phyloP scores from a whole-genome alignment of 1,284 basidiomycete genomes.

The Grifola frondosa region DNA sequence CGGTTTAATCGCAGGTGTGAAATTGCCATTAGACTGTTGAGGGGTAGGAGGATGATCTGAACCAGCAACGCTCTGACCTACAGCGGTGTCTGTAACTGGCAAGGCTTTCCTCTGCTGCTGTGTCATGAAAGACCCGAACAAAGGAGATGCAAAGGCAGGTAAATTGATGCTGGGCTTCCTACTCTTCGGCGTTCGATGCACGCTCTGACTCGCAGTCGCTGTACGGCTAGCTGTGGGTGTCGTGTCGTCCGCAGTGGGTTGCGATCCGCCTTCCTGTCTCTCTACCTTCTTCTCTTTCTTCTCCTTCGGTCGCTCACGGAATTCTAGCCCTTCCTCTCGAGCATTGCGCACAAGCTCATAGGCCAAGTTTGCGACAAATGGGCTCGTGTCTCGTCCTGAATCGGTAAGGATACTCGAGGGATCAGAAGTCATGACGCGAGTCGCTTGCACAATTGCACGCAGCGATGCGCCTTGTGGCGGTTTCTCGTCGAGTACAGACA shows the following conservation, averaged over 20 bases:
- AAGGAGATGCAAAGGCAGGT: constrained; percentile 44
- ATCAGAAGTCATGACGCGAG: constrained; percentile 85
- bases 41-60: constrained; percentile 5
- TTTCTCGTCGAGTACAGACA: constrained; percentile 28
- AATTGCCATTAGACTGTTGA: too few species aligned
- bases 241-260: constrained; percentile 4
- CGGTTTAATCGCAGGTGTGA: constrained; percentile 23
- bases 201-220: constrained; percentile 27
- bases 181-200: constrained; percentile 33
- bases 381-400: constrained; percentile 59
- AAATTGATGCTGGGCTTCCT: constrained; percentile 38
- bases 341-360: constrained; percentile 72
- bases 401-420: constrained; percentile 73
- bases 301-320: constrained; percentile 52
- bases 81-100: constrained; percentile 27
- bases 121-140: constrained; percentile 57
- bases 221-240: constrained; percentile 16
- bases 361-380: constrained; percentile 65
- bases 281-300: constrained; percentile 37
- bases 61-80: constrained; percentile 18
- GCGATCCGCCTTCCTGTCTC: too few species aligned
- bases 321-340: constrained; percentile 62
- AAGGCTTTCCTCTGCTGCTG: constrained; percentile 48
- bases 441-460: constrained; percentile 80
- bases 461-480: constrained; percentile 59